These are phyloP conservation scores for Ziziphus jujuba DNA, from an alignment of 306 rosid genomes.

Conservation along the genomic window DNA sequence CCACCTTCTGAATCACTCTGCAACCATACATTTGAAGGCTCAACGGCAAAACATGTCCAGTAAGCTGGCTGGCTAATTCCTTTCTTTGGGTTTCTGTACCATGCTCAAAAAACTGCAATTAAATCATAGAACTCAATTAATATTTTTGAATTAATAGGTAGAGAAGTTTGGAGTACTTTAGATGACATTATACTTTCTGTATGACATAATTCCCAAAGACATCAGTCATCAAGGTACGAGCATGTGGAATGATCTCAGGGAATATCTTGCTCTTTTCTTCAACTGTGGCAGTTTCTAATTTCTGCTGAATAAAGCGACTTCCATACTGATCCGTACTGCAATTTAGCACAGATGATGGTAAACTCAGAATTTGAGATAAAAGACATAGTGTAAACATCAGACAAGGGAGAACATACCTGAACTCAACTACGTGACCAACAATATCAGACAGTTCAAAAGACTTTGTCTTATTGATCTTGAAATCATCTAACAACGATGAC, in stretches of 20 bases:
- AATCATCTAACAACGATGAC: slow-evolving; percentile 81
- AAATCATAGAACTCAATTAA: slow-evolving; percentile 28
- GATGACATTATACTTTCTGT: slow-evolving; percentile 65
- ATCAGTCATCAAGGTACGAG: slow-evolving; percentile 89
- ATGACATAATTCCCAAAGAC: slow-evolving; percentile 98
- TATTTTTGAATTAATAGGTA: slow-evolving; percentile 9
- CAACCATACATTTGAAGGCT: slow-evolving; percentile 99
- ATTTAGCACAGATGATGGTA: slow-evolving; percentile 20
- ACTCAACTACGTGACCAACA: slow-evolving; percentile 71
- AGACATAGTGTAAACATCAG: slow-evolving; percentile 19
- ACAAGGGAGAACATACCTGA: slow-evolving; percentile 56
- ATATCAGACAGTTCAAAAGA: slow-evolving; percentile 91
- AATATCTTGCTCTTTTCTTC: slow-evolving; percentile 81
- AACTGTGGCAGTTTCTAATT: slow-evolving; percentile 72
- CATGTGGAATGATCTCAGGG: slow-evolving; percentile 86
- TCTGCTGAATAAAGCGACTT: slow-evolving; percentile 99
- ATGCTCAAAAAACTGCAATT: slow-evolving; percentile 88
- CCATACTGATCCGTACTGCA: slow-evolving; percentile 98
- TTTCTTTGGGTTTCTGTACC: slow-evolving; percentile 83
- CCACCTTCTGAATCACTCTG: slow-evolving; percentile 98
- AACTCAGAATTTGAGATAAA: slow-evolving; percentile 28
- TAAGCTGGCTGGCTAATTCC: slow-evolving; percentile 75
- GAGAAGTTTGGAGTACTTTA: slow-evolving; percentile 20
- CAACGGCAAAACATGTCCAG: slow-evolving; percentile 85
- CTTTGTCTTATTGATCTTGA: slow-evolving; percentile 81